phyloP scores from a whole-genome alignment of 257 asterid genomes.

The Solanum chiquidenum region DNA sequence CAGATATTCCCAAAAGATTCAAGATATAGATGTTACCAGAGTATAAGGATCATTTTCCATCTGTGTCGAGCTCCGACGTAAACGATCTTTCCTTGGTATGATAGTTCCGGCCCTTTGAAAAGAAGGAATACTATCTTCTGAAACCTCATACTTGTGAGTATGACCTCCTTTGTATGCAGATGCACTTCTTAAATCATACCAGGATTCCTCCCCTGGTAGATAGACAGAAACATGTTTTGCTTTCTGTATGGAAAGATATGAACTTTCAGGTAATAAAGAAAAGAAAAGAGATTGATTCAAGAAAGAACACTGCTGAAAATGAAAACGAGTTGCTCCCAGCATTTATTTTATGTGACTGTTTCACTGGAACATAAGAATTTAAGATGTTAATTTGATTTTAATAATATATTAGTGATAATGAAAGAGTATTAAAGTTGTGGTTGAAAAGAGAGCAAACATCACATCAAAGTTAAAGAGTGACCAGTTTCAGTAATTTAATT shows the following conservation, averaged over 20 bases:
- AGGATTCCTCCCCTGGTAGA: conserved; percentile 79
- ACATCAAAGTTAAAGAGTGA: neutral
- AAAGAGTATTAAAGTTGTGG: neutral
- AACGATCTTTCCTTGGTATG: conserved; percentile 85
- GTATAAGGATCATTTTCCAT: conserved; percentile 95
- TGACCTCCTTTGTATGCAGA: conserved; percentile 60
- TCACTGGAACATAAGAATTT: neutral
- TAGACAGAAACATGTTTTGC: conserved; percentile 76
- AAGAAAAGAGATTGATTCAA: neutral
- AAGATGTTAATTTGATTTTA: neutral
- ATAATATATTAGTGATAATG: neutral
- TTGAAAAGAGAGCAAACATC: neutral
- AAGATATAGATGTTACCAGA: conserved; percentile 40
- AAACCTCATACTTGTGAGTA: conserved; percentile 60
- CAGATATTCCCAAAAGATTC: neutral
- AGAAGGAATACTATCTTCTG: conserved; percentile 73
- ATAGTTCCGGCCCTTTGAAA: conserved; percentile 94
- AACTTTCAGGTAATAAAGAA: neutral
- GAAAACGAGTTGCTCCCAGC: neutral
- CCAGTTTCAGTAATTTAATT: neutral
- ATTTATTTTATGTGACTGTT: neutral
- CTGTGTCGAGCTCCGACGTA: conserved; percentile 87
- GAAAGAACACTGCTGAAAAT: neutral
- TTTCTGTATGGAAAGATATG: conserved; percentile 28
- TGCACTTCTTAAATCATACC: conserved; percentile 86